A percentile compares a stretch with the other conserved stretches of the same genome.
phyloP scores from a whole-genome alignment of 495 filamentous ascomycete species.

The Aspergillus ostianus region DNA sequence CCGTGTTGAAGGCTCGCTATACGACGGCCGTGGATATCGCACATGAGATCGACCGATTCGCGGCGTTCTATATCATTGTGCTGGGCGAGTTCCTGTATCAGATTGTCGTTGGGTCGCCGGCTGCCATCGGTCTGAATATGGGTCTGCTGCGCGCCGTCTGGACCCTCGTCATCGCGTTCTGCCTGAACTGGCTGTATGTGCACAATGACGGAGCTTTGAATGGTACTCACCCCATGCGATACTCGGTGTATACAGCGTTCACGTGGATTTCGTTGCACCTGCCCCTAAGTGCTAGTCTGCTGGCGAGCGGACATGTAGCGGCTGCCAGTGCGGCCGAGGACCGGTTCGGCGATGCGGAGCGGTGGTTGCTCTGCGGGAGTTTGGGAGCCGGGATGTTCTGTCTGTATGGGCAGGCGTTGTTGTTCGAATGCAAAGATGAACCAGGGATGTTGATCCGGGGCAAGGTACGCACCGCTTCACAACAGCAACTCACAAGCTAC shows the following conservation, averaged over 20 bases:
- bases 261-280: conserved; percentile 38
- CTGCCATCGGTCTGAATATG: conserved; percentile 38
- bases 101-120: conserved; percentile 40
- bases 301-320: conserved; percentile 42
- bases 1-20: conserved; percentile 33
- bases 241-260: conserved; percentile 33
- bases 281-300: conserved; percentile 35
- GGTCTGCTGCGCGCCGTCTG: conserved; percentile 37
- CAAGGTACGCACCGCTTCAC: conserved; percentile 24
- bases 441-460: conserved; percentile 22
- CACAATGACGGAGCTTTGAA: conserved; percentile 37
- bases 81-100: conserved; percentile 48
- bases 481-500: neutral
- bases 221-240: conserved; percentile 33
- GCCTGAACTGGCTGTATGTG: conserved; percentile 44
- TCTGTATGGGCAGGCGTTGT: conserved; percentile 33
- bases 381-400: conserved; percentile 36
- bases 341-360: conserved; percentile 25
- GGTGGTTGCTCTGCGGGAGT: conserved; percentile 40
- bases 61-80: conserved; percentile 51
- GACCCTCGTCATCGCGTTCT: conserved; percentile 47
- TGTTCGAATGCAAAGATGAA: conserved; percentile 33
- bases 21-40: conserved; percentile 42
- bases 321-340: conserved; percentile 26
- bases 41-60: conserved; percentile 47